A percentile compares a stretch with the other conserved stretches of the same genome.
phyloP scores from a whole-genome alignment of 192 early-diverging fungal genomes.

The Coemansia sp. region DNA sequence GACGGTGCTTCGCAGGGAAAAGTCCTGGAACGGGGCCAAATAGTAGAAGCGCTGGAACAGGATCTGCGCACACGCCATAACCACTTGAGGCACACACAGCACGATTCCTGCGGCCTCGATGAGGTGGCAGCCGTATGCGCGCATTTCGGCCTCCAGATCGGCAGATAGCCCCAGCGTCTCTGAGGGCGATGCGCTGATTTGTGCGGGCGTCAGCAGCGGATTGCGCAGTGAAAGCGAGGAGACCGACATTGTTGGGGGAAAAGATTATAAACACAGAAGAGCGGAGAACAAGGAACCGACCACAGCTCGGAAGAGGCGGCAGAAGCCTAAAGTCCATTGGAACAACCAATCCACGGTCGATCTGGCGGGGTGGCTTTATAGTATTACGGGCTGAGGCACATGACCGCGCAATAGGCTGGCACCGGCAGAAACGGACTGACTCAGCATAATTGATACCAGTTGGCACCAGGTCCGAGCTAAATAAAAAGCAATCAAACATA shows the following conservation, averaged over 20 bases:
- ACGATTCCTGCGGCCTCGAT: constrained; percentile 84
- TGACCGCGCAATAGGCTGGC: too few species aligned
- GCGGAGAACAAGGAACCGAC: too few species aligned
- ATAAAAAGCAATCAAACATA: too few species aligned
- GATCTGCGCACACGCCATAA: constrained; percentile 94
- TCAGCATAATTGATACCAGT: too few species aligned
- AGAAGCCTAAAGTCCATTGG: too few species aligned
- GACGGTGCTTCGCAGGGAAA: constrained; percentile 67
- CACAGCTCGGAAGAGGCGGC: too few species aligned
- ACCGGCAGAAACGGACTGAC: too few species aligned
- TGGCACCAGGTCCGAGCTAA: too few species aligned
- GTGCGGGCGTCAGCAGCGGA: constrained; percentile 70
- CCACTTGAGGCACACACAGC: constrained; percentile 79
- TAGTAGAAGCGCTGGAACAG: constrained; percentile 93
- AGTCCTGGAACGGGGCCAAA: constrained; percentile 70
- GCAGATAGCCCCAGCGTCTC: constrained; percentile 58
- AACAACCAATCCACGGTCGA: too few species aligned
- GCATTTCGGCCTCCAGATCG: constrained; percentile 72
- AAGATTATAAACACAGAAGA: neutral
- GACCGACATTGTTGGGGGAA: constrained; percentile 28
- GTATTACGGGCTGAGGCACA: too few species aligned
- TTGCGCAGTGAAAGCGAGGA: constrained; percentile 70
- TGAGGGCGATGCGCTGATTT: constrained; percentile 69
- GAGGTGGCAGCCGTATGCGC: constrained; percentile 76
- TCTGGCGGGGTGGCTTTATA: too few species aligned